Evolutionary conservation across 129 eudicot genomes (phyloP).

Genomic region (Chrysanthemum lavandulifolium): DNA sequence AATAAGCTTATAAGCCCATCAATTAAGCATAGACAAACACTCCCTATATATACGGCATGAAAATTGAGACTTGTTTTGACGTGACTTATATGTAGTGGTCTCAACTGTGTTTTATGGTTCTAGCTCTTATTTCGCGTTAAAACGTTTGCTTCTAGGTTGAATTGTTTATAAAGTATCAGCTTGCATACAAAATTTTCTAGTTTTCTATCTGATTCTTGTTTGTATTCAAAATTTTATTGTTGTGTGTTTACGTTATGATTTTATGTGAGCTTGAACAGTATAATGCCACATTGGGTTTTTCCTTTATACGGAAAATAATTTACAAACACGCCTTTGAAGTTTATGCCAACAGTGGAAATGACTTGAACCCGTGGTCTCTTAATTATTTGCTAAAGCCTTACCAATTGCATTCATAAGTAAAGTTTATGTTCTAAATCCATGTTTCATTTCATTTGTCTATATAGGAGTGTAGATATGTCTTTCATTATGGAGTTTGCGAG

Average conservation of each 20-base stretch:
- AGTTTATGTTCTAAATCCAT: background rate
- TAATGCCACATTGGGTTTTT: background rate
- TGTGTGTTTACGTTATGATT: background rate
- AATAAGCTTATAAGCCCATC: too few species aligned
- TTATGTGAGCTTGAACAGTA: background rate
- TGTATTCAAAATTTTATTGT: background rate
- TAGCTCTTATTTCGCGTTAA: background rate
- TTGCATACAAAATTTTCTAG: background rate
- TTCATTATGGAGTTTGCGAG: slow-evolving; percentile 99
- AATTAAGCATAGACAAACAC: too few species aligned
- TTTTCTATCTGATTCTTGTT: background rate
- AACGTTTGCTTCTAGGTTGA: background rate
- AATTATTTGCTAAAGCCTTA: too few species aligned
- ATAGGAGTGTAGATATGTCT: slow-evolving; percentile 46
- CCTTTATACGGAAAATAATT: too few species aligned
- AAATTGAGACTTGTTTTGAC: background rate
- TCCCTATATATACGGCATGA: background rate
- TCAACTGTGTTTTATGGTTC: background rate
- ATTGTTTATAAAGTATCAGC: background rate
- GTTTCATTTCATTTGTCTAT: background rate
- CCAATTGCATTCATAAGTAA: background rate
- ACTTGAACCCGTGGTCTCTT: too few species aligned
- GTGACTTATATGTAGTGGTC: background rate
- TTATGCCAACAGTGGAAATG: too few species aligned
- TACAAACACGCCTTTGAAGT: too few species aligned